A percentile compares a stretch with the other conserved stretches of the same genome.
Conservation (phyloP, 2,329 filamentous ascomycete genomes). For the Apiospora pterosperma region DNA sequence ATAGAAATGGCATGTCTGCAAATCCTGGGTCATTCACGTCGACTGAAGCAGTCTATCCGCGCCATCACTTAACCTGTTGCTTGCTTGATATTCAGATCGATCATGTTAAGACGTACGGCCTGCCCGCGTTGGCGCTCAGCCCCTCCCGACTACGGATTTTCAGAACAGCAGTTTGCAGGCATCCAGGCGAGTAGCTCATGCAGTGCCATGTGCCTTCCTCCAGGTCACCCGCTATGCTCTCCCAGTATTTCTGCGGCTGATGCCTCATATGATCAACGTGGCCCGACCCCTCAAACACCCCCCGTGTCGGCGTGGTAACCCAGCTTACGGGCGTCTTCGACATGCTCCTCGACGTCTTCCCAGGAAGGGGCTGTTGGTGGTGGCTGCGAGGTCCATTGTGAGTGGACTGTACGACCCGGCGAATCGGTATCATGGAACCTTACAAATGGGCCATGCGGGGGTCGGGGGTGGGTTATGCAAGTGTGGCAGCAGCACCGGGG, state of each 20-base stretch:
- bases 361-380: slow-evolving; percentile 21
- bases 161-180: background rate
- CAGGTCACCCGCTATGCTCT: background rate
- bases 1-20: slow-evolving; percentile 6
- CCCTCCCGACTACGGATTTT: too few relatives aligned
- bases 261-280: slow-evolving; percentile 61
- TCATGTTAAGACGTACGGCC: too few relatives aligned
- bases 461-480: background rate
- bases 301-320: slow-evolving; percentile 47
- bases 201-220: background rate
- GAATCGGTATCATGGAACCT: background rate
- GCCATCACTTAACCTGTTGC: too few relatives aligned
- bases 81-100: too few relatives aligned
- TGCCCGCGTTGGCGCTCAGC: too few relatives aligned
- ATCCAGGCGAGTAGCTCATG: background rate
- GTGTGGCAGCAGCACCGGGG: background rate
- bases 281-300: slow-evolving; percentile 53
- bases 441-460: background rate
- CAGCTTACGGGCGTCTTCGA: slow-evolving; percentile 39
- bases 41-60: too few relatives aligned
- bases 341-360: slow-evolving; percentile 54
- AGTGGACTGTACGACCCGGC: background rate
- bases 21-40: background rate
- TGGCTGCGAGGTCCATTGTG: background rate
- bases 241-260: slow-evolving; percentile 58